Evolutionary conservation across 768 basidiomycete genomes (phyloP).

Genomic region (Suillus decipiens): DNA sequence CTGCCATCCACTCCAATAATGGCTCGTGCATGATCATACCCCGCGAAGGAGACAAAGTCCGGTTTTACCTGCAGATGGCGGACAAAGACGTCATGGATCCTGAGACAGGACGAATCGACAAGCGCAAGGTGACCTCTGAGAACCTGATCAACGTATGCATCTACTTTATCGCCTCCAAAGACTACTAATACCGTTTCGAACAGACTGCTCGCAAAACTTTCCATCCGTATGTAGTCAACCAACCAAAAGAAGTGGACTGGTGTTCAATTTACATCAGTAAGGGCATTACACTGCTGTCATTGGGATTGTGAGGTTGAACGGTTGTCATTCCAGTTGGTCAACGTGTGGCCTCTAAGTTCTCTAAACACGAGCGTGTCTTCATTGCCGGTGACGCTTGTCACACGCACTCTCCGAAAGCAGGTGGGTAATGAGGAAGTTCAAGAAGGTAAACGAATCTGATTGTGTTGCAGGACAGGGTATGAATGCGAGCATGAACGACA

Average conservation of each 20-base stretch:
- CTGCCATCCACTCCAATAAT: constrained; percentile 66
- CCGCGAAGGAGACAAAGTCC: constrained; percentile 64
- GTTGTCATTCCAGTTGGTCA: constrained; percentile 56
- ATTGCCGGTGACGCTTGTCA: constrained; percentile 79
- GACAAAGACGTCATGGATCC: constrained; percentile 47
- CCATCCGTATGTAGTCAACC: constrained; percentile 53
- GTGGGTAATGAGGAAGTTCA: constrained; percentile 29
- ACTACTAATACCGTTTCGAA: constrained; percentile 21
- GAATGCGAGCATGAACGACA: constrained; percentile 78
- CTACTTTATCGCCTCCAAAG: neutral
- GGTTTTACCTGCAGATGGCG: constrained; percentile 71
- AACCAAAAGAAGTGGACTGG: constrained; percentile 60
- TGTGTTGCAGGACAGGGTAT: constrained; percentile 62
- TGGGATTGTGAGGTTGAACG: constrained; percentile 1
- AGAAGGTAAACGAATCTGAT: neutral
- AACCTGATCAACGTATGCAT: constrained; percentile 51
- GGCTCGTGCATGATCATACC: constrained; percentile 78
- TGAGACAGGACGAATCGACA: constrained; percentile 54
- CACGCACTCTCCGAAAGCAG: constrained; percentile 68
- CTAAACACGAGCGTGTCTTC: constrained; percentile 64
- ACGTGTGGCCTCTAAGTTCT: constrained; percentile 66
- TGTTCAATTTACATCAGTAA: constrained; percentile 73
- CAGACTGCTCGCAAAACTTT: constrained; percentile 56
- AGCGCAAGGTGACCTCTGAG: constrained; percentile 48
- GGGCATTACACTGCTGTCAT: constrained; percentile 20